Percentiles rank a stretch among this genome's conserved stretches.
Evolutionary conservation across 345 rosid genomes (phyloP).

Genomic region (Aquilaria malaccensis): DNA sequence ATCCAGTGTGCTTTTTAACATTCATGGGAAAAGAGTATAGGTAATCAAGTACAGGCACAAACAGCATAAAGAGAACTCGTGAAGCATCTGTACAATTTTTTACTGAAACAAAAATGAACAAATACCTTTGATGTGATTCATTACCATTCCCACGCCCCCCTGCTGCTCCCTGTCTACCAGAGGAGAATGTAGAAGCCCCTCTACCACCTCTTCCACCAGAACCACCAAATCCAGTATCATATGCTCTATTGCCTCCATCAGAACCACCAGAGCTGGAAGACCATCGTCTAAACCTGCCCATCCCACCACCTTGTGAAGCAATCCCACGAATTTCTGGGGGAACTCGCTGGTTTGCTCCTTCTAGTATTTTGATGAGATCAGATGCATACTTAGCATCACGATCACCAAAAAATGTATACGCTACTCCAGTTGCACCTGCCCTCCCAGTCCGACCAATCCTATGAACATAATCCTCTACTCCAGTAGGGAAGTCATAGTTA

Average conservation of each 20-base stretch:
- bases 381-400: constrained; percentile 89
- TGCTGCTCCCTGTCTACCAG: constrained; percentile 21
- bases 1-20: no score
- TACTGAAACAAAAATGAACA: neutral
- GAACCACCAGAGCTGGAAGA: constrained; percentile 48
- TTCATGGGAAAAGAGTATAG: no score
- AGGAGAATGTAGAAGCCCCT: constrained; percentile 24
- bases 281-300: constrained; percentile 74
- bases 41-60: neutral
- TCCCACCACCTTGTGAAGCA: constrained; percentile 84
- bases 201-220: constrained; percentile 53
- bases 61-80: neutral
- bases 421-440: constrained; percentile 95
- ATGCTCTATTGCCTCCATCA: constrained; percentile 60
- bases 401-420: constrained; percentile 79
- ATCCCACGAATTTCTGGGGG: constrained; percentile 79
- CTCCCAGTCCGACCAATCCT: constrained; percentile 98
- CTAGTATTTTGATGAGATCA: constrained; percentile 80
- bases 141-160: constrained; percentile 36
- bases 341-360: constrained; percentile 87
- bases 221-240: constrained; percentile 53
- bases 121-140: constrained; percentile 57
- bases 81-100: neutral
- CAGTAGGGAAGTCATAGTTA: constrained; percentile 95
- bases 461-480: constrained; percentile 97